Percentiles rank a stretch among this genome's conserved stretches.
Evolutionary conservation across 75 land plant species (phyloP).

Genomic region (Pseudotsuga menziesii): DNA sequence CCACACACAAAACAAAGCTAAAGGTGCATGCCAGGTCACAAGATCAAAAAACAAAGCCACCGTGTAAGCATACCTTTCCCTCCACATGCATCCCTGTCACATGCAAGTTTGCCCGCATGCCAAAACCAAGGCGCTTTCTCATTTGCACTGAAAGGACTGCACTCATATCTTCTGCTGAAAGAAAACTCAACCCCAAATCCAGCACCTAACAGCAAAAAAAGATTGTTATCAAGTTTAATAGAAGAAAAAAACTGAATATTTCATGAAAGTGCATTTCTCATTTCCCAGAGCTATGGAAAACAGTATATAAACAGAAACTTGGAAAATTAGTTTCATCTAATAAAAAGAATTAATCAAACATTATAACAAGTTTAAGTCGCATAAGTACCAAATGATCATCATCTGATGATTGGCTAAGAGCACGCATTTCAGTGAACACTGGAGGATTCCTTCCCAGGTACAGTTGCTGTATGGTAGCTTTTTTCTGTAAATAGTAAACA

Average conservation of each 20-base stretch:
- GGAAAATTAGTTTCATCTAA: not conserved
- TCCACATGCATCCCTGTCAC: conserved; percentile 77
- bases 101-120: conserved; percentile 74
- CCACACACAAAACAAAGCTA: not conserved
- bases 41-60: not conserved
- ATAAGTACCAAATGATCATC: conserved; percentile 84
- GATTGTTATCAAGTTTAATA: no score
- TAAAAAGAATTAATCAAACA: no score
- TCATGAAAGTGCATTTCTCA: not conserved
- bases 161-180: conserved; percentile 84
- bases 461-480: conserved; percentile 56
- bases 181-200: conserved; percentile 74
- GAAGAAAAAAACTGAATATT: no score
- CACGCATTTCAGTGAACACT: conserved; percentile 65
- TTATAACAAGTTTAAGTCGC: no score
- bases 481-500: conserved; percentile 40
- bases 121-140: conserved; percentile 80
- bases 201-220: conserved; percentile 46
- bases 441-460: conserved; percentile 90
- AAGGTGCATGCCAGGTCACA: not conserved
- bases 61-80: conserved; percentile 61
- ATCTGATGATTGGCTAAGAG: conserved; percentile 41
- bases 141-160: conserved; percentile 69
- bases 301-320: not conserved
- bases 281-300: not conserved